Conservation (phyloP, 192 early-diverging fungal species). For the Backusella mclennaniae region DNA sequence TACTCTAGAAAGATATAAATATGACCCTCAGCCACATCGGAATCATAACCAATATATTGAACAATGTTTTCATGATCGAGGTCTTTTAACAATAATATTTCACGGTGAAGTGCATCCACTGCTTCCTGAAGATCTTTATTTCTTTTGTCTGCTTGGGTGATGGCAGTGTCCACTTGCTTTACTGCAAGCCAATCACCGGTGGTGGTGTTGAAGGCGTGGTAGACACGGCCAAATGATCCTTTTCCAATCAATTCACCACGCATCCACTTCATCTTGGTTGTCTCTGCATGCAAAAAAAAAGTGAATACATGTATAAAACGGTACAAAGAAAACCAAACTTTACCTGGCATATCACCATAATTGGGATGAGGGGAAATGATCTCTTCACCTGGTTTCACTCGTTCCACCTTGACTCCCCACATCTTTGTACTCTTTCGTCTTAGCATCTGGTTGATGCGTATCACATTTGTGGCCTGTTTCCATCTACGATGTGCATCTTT, state of each 20-base stretch:
- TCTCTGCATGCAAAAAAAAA: conserved; percentile 1
- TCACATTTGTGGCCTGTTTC: conserved; percentile 18
- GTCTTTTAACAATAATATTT: conserved; percentile 66
- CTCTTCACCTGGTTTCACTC: conserved; percentile 40
- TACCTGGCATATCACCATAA: not conserved
- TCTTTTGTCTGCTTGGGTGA: conserved; percentile 39
- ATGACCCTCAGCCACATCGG: not conserved
- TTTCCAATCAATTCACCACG: conserved; percentile 79
- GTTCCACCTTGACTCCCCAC: conserved; percentile 41
- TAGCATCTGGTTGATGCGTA: conserved; percentile 21
- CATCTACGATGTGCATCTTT: conserved; percentile 36
- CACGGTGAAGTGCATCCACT: conserved; percentile 63
- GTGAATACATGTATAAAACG: not conserved
- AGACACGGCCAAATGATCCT: conserved; percentile 79
- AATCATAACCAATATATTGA: conserved; percentile 75
- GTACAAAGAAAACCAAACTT: not conserved
- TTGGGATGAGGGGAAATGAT: not conserved
- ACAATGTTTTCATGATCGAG: conserved; percentile 91
- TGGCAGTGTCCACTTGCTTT: conserved; percentile 72
- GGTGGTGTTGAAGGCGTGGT: conserved; percentile 68
- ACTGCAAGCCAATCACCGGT: conserved; percentile 80
- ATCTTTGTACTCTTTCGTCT: conserved; percentile 44
- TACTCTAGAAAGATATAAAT: conserved; percentile 97
- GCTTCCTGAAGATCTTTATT: conserved; percentile 39
- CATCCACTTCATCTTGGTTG: conserved; percentile 58